Evolutionary conservation across 257 asterid species (phyloP).

Genomic region (Solanum gracilifrons): DNA sequence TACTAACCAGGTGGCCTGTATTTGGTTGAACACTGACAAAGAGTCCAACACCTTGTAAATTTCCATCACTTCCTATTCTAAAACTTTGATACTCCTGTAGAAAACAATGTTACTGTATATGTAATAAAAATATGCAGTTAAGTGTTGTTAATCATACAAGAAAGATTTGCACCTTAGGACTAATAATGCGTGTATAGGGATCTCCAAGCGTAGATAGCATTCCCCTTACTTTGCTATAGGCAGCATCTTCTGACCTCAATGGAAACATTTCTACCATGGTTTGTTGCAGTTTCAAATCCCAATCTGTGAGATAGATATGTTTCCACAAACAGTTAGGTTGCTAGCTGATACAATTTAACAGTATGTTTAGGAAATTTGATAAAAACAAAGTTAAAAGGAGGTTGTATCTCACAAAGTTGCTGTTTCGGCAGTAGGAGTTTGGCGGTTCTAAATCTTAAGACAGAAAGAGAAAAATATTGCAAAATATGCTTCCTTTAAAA

Average conservation of each 20-base stretch:
- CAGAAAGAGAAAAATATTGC: neutral
- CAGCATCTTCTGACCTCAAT: conserved; percentile 86
- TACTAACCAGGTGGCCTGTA: conserved; percentile 74
- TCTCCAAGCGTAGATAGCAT: conserved; percentile 96
- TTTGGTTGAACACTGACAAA: conserved; percentile 64
- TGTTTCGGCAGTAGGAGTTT: neutral
- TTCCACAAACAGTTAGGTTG: neutral
- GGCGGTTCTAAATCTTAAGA: neutral
- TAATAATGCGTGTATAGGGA: conserved; percentile 82
- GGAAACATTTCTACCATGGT: conserved; percentile 92
- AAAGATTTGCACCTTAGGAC: conserved; percentile 61
- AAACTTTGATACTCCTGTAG: conserved; percentile 88
- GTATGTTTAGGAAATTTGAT: neutral
- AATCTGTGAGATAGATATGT: conserved; percentile 41
- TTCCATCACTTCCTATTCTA: conserved; percentile 88
- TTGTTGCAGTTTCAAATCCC: conserved; percentile 89
- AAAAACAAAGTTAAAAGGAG: neutral
- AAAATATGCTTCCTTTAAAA: too few relatives aligned
- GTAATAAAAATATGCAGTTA: neutral
- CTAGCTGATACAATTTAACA: neutral
- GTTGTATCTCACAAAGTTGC: neutral
- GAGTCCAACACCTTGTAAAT: conserved; percentile 92
- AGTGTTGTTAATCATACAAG: neutral
- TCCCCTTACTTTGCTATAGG: conserved; percentile 76
- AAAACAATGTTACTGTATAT: neutral